Evolutionary conservation across 305 asterid genomes (phyloP), one percentile per base, ranked within the genome.

Genomic region (Striga hermonthica): DNA sequence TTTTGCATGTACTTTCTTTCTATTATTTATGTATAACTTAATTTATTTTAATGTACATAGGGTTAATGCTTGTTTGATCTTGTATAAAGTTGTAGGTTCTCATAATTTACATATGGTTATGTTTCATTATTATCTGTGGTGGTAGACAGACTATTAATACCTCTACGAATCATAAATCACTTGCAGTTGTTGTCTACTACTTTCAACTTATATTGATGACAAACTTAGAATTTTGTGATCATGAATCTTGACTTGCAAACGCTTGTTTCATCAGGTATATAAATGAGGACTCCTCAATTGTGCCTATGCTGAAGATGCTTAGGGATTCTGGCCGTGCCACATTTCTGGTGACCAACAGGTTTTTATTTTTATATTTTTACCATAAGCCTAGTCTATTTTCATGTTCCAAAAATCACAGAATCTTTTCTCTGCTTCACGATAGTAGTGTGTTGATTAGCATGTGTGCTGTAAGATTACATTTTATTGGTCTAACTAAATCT

Each of bases 291-390:
- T 52, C 75, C 47, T 73, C 93, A 34, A 88, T 94, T 53, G 79
- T 91, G 76, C 98, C 98, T 49, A 85, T 94, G 99, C 85, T 94
- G 55, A 80, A 86, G 85, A 91, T 91, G 97, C 88, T 94, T 37
- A 75, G 87, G 84, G 93, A 90, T 64, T 91, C 97, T 54, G 97
- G 98, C 7, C 93, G 97, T 64, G 88, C 91, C 67, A 86, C 90
- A 45, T 94, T 94, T 82, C 82, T 94, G 79, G 99, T 91, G 75
- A 94, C 99, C 60, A 94, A 94, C 89, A 94, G 99, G 99, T 47
- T 11, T 11, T 47, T 47, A 45, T 43, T 16, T 14, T 41, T 52
- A 0, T 11, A 44, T 15, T 31, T 34, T 50, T 57, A 68, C 48
- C 54, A 13, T 58, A 56, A 48, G 49, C 63, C 52, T 70, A 11